These are phyloP conservation scores for Coniferiporia weirii DNA, from an alignment of 1,284 basidiomycete species.

Conservation along the genomic window DNA sequence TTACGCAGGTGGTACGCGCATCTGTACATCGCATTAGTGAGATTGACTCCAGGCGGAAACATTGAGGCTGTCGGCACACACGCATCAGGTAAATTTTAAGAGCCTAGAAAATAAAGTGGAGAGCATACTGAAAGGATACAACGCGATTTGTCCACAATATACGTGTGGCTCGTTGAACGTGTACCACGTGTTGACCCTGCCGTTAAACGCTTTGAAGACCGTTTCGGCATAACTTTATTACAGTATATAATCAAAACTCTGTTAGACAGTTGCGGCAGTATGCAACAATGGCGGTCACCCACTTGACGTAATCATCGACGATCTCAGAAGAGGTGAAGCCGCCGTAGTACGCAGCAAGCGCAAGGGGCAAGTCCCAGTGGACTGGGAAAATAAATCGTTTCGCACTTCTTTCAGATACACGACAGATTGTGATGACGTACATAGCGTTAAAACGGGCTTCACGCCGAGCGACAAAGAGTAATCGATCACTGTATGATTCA, in stretches of 20 bases:
- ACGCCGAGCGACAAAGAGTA: constrained; percentile 38
- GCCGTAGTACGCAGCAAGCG: constrained; percentile 41
- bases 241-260: too few relatives aligned
- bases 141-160: constrained; percentile 33
- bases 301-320: constrained; percentile 44
- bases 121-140: constrained; percentile 40
- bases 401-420: too few relatives aligned
- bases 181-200: constrained; percentile 44
- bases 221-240: constrained; percentile 38
- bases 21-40: constrained; percentile 36
- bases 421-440: constrained; percentile 25
- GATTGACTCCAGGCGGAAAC: constrained; percentile 37
- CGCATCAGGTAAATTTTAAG: not conserved
- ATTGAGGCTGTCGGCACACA: constrained; percentile 19
- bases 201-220: constrained; percentile 43
- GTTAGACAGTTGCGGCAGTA: too few relatives aligned
- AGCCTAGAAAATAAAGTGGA: not conserved
- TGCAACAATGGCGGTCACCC: constrained; percentile 13
- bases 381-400: constrained; percentile 25
- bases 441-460: constrained; percentile 42
- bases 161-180: constrained; percentile 49
- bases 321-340: constrained; percentile 41
- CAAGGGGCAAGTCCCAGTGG: constrained; percentile 45
- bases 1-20: constrained; percentile 40
- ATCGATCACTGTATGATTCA: constrained; percentile 34